Conservation (phyloP, 2,329 filamentous ascomycete species). For the Akanthomyces dipterigenus region DNA sequence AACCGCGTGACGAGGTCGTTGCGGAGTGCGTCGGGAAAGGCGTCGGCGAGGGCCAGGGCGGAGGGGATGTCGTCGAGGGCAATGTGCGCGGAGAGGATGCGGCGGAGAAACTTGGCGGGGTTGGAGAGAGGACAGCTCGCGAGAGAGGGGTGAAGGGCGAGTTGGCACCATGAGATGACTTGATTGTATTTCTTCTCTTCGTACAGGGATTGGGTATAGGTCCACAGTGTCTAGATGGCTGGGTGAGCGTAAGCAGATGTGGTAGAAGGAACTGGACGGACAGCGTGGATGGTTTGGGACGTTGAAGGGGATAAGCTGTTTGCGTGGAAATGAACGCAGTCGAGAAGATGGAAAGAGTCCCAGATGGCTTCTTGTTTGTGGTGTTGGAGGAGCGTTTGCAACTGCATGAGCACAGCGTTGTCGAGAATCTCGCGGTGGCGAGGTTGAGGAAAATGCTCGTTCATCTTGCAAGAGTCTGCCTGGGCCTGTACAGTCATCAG, state of each 20-base stretch:
- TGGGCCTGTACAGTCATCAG: background rate
- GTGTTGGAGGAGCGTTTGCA: background rate
- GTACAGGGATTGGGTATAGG: background rate
- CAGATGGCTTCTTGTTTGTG: background rate
- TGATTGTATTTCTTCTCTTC: background rate
- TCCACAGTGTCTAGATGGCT: background rate
- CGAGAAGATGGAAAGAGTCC: constrained; percentile 5
- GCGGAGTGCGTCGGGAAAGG: constrained; percentile 52
- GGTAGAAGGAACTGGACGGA: background rate
- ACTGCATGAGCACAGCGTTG: background rate
- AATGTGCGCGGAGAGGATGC: constrained; percentile 64
- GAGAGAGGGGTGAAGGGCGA: constrained; percentile 55
- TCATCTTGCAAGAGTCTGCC: background rate
- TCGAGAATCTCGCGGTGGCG: background rate
- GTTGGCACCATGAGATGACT: constrained; percentile 60
- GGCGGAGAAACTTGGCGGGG: constrained; percentile 62
- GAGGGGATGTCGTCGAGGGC: constrained; percentile 29
- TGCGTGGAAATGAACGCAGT: background rate
- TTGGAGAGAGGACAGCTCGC: constrained; percentile 61
- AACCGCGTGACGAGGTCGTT: constrained; percentile 63
- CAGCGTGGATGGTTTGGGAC: background rate
- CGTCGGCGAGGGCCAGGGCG: constrained; percentile 36
- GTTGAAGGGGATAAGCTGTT: background rate
- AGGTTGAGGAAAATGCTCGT: background rate
- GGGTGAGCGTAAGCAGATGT: background rate